These are phyloP conservation scores for Astragalus membranaceus DNA, from an alignment of 306 rosid genomes.

Conservation along the genomic window DNA sequence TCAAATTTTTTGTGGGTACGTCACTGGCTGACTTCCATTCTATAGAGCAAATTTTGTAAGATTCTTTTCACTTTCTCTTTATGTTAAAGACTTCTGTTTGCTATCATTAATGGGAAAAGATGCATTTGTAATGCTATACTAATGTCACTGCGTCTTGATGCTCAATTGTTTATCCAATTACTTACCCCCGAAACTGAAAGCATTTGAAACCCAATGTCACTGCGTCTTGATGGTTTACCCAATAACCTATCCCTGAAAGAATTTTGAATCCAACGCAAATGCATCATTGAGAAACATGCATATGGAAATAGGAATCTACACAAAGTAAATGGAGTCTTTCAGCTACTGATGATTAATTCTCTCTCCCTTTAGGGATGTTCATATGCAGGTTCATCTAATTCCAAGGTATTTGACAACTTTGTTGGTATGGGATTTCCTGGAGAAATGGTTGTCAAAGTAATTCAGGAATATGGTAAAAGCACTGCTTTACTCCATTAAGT, in stretches of 20 bases:
- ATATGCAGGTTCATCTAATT: slow-evolving; percentile 52
- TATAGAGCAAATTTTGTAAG: neutral
- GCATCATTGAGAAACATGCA: neutral
- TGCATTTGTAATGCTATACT: neutral
- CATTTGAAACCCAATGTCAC: neutral
- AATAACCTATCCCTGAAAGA: neutral
- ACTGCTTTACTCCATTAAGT: slow-evolving; percentile 13
- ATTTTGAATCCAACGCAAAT: neutral
- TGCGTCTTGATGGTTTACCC: neutral
- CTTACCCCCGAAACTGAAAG: neutral
- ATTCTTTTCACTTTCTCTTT: neutral
- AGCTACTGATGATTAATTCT: slow-evolving; percentile 17
- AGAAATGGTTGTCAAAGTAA: slow-evolving; percentile 66
- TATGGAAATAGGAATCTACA: neutral
- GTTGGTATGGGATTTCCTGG: slow-evolving; percentile 73
- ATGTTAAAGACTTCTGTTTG: neutral
- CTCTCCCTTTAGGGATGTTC: slow-evolving; percentile 48
- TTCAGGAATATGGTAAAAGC: slow-evolving; percentile 67
- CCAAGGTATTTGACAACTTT: slow-evolving; percentile 60
- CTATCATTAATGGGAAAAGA: neutral
- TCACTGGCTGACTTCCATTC: neutral
- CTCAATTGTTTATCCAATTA: neutral
- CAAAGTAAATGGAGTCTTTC: slow-evolving; percentile 3
- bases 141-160: neutral
- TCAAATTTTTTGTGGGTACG: neutral